A percentile compares a stretch with the other conserved stretches of the same genome.
Conservation (phyloP, 139 green algal genomes). For the Chlorella ohadii region DNA sequence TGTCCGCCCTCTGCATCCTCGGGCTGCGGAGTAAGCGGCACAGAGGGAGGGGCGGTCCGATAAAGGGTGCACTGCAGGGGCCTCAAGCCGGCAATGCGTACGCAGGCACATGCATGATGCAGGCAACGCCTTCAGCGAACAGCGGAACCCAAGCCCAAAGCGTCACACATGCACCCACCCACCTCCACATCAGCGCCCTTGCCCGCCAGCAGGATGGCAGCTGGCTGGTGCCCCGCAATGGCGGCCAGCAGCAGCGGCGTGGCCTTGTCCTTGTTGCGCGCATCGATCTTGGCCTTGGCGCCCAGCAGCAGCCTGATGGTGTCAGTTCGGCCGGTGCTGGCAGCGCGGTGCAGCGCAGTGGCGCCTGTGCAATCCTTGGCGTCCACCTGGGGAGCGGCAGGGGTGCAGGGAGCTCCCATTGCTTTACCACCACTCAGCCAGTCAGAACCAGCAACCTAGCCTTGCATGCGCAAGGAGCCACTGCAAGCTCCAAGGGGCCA, state of each 20-base stretch:
- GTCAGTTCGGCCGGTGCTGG: conserved; percentile 8
- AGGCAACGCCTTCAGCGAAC: background rate
- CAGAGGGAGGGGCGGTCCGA: too few species aligned
- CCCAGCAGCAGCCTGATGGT: conserved; percentile 18
- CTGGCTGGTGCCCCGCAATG: conserved; percentile 37
- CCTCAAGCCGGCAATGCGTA: background rate
- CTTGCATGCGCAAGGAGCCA: too few species aligned
- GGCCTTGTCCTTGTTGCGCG: conserved; percentile 44
- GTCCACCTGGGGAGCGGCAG: conserved; percentile 22
- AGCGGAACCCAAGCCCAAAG: background rate
- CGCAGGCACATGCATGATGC: too few species aligned
- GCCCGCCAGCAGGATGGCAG: conserved; percentile 53
- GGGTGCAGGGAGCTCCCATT: too few species aligned
- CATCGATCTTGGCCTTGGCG: conserved; percentile 24
- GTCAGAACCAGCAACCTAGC: too few species aligned
- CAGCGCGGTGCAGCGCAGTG: conserved; percentile 38
- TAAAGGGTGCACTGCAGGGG: background rate
- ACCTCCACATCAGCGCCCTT: conserved; percentile 56
- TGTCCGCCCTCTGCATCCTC: too few species aligned
- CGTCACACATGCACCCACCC: background rate
- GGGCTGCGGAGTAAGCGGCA: too few species aligned
- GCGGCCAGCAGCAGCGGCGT: conserved; percentile 69
- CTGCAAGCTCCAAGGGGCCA: too few species aligned
- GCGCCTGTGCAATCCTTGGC: conserved; percentile 36
- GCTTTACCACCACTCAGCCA: too few species aligned